Conservation (phyloP, 2,329 filamentous ascomycete genomes). For the Gaeumannomyces sp. region DNA sequence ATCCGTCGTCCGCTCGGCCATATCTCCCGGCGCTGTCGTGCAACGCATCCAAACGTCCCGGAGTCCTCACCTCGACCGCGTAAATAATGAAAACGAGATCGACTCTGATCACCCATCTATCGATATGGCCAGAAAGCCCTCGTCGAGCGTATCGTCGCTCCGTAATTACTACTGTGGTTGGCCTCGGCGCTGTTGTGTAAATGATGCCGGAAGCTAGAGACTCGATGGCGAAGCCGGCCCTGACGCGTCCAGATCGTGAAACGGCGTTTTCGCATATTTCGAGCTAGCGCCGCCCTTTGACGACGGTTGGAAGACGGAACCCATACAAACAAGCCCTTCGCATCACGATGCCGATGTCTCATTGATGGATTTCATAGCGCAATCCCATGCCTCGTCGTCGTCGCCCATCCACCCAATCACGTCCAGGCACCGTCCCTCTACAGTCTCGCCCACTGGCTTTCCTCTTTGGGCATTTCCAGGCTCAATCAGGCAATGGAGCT, state of each 20-base stretch:
- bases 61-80: neutral
- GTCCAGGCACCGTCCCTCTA: no score
- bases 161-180: neutral
- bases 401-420: neutral
- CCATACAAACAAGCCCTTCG: neutral
- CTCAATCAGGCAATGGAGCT: neutral
- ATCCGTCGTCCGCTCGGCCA: neutral
- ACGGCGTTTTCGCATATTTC: neutral
- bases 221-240: neutral
- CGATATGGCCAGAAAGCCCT: neutral
- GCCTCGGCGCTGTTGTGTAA: neutral
- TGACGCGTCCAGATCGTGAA: neutral
- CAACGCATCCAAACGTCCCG: neutral
- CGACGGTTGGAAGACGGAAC: neutral
- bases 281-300: neutral
- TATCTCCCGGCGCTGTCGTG: neutral
- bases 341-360: neutral
- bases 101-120: neutral
- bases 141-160: neutral
- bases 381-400: neutral
- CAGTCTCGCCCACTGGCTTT: no score
- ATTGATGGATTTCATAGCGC: neutral
- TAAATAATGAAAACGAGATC: neutral
- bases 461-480: no score
- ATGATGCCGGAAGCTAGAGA: neutral